Evolutionary conservation across 148 eudicot genomes (phyloP).

Genomic region (Vaccinium vitisidaea): DNA sequence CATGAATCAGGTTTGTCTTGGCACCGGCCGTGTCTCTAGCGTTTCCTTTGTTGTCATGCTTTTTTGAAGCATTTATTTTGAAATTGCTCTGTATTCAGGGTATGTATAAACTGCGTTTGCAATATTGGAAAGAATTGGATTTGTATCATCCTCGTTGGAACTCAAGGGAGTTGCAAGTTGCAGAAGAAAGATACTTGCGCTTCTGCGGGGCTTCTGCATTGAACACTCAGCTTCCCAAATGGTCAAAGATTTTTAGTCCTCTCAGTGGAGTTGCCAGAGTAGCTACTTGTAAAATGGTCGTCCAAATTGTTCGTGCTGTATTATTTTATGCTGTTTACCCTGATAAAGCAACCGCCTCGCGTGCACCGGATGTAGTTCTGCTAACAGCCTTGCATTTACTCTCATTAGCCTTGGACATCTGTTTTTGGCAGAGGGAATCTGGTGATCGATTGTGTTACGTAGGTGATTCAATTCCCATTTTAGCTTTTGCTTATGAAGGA

Average conservation of each 20-base stretch:
- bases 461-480: conserved; percentile 50
- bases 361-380: conserved; percentile 86
- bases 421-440: conserved; percentile 46
- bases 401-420: conserved; percentile 75
- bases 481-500: conserved; percentile 76
- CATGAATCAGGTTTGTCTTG: conserved; percentile 73
- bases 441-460: conserved; percentile 31
- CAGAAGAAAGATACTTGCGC: conserved; percentile 86
- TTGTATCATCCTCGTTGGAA: conserved; percentile 94
- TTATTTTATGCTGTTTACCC: conserved; percentile 62
- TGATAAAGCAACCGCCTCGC: conserved; percentile 54
- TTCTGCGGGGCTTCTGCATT: conserved; percentile 80
- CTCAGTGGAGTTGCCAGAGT: conserved; percentile 68
- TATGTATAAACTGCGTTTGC: conserved; percentile 71
- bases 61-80: conserved; percentile 10
- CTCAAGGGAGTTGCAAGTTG: conserved; percentile 81
- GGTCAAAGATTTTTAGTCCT: conserved; percentile 76
- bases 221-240: conserved; percentile 77
- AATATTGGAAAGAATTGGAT: conserved; percentile 88
- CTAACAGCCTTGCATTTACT: conserved; percentile 81
- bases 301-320: conserved; percentile 73
- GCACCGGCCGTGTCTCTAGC: not conserved
- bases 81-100: conserved; percentile 48
- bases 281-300: conserved; percentile 71
- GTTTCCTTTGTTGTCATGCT: conserved; percentile 10